Evolutionary conservation across 306 rosid species (phyloP), one percentile per base, ranked within the genome.

Genomic region (Sindora glabra): DNA sequence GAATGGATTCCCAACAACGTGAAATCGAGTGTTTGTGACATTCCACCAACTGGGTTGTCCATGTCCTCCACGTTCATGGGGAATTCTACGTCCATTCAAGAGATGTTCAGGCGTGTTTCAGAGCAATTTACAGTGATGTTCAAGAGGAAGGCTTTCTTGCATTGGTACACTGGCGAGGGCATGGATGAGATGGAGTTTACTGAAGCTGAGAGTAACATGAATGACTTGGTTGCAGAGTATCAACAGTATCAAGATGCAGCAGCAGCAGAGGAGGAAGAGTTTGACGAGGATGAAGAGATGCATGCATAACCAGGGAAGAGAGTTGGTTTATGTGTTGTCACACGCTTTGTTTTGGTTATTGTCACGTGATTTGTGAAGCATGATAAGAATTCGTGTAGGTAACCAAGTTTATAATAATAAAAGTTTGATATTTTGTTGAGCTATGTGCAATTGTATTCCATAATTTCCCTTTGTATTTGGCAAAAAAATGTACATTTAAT

Each of bases 171-270:
- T 0, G 86, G 94, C 9, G 94, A 86, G 42, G 94, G 94, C 1
- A 82, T 86, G 89, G 89, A 86, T 71, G 94, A 86, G 70, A 86
- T 86, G 94, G 94, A 86, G 69, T 86, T 86, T 24, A 86, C 94
- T 0, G 89, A 86, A 73, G 94, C 94, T 8, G 94, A 86, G 76
- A 86, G 89, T 65, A 82, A 86, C 42, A 86, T 82, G 94, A 82
- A 86, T 66, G 89, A 86, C 37, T 73, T 86, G 86, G 94, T 86
- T 6, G 81, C 94, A 0, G 89, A 86, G 72, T 86, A 86, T 21
- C 95, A 86, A 48, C 89, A 86, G 58, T 82, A 83, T 64, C 95
- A 86, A 57, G 95, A 86, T 36, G 86, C 87, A 11, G 81, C 61
- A 2, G 83, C 84, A 5, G 80, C 52, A 17, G 76, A 79, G 55